These are phyloP conservation scores for Lanmaoa rubissima DNA, from an alignment of 768 basidiomycete species.

Conservation along the genomic window DNA sequence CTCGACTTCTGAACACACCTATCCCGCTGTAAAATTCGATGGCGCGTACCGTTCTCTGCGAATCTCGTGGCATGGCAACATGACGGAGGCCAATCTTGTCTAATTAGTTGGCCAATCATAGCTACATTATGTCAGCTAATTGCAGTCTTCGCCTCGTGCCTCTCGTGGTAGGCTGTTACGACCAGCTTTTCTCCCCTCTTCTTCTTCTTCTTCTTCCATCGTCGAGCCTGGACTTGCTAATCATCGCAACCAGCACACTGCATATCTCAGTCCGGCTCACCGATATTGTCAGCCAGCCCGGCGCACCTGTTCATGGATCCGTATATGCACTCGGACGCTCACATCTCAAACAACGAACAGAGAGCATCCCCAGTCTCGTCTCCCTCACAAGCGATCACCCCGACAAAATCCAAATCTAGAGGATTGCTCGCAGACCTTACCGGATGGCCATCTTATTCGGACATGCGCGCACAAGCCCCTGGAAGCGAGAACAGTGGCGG, in stretches of 20 bases:
- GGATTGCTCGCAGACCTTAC: slow-evolving; percentile 13
- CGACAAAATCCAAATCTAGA: slow-evolving; percentile 9
- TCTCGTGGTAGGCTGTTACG: slow-evolving; percentile 2
- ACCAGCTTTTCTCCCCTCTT: not conserved
- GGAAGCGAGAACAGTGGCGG: slow-evolving; percentile 9
- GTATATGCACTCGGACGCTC: not conserved
- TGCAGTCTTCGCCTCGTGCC: slow-evolving; percentile 14
- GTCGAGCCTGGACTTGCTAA: not conserved
- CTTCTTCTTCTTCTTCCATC: slow-evolving; percentile 3
- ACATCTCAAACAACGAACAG: slow-evolving; percentile 4
- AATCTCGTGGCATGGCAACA: slow-evolving; percentile 4
- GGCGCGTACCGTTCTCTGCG: slow-evolving; percentile 18
- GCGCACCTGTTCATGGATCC: slow-evolving; percentile 9
- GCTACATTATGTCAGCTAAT: slow-evolving; percentile 22
- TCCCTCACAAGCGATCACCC: slow-evolving; percentile 10
- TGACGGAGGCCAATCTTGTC: not conserved
- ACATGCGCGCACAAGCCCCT: slow-evolving; percentile 13
- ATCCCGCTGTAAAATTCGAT: slow-evolving; percentile 81
- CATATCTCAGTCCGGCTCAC: not conserved
- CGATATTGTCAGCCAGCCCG: not conserved
- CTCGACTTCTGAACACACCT: slow-evolving; percentile 40
- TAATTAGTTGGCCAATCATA: slow-evolving; percentile 11
- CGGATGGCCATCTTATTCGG: slow-evolving; percentile 16
- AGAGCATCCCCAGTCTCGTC: not conserved
- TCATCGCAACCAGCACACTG: not conserved